Base-by-base conservation (phyloP, 345 rosid genomes). In the Orychophragmus violaceus region DNA sequence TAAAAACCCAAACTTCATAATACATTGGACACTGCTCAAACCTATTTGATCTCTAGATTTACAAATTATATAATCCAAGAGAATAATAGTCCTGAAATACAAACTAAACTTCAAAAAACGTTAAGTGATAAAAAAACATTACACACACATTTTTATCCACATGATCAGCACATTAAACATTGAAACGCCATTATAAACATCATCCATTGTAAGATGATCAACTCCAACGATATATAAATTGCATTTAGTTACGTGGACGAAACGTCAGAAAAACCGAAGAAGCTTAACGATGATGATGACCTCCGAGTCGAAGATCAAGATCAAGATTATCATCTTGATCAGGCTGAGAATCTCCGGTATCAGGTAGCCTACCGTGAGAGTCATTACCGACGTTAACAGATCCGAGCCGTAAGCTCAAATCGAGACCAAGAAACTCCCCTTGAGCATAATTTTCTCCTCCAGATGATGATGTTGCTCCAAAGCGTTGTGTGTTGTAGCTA, bases 231-330 rank as follows among this genome's bases (percentile, higher is more conserved):
- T n/a, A 25, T 49, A 25, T 50, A 50, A 12, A 13, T 4, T 49
- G 54, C 29, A 51, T 48, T 3, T 32, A 60, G 23, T 35, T 66
- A 51, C 56, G 30, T 59, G 51, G 27, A 49, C 37, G 6, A 5
- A 29, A 59, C 27, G 55, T 32, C 30, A 33, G 32, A 25, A 32
- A 24, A 59, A 61, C n/a, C 19, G 22, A n/a, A 5, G 23, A 33
- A 6, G 24, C 66, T 37, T 60, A 60, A 36, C 22, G 66, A 6
- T 50, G 76, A 37, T 39, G 64, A 22, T 73, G 69, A 39, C 79
- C 77, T 55, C 96, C 95, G 35, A 89, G 96, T 61, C 95, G 85
- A 77, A 89, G 98, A 84, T 91, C 89, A 85, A 89, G 83, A 80
- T 91, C 95, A 19, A 87, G 22, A 73, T 85, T 90, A 52, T 78